Evolutionary conservation across 768 basidiomycete genomes (phyloP).

Genomic region (Paxillus involutus): DNA sequence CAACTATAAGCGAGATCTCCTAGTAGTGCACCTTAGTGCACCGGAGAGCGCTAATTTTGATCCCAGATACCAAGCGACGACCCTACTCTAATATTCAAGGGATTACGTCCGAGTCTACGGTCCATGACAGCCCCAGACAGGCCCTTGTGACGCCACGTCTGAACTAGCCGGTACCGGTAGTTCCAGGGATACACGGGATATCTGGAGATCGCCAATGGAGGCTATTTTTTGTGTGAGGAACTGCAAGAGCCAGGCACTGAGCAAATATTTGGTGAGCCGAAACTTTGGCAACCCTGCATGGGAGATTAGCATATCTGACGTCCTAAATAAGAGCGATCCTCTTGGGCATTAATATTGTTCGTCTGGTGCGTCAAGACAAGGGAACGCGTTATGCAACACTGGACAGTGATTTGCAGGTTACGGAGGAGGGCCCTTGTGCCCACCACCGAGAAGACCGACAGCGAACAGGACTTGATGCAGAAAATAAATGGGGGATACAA

Average conservation of each 20-base stretch:
- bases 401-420: too few relatives aligned
- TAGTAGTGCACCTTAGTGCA: background rate
- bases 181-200: background rate
- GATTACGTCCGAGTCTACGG: background rate
- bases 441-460: conserved; percentile 12
- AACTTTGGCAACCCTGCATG: conserved; percentile 10
- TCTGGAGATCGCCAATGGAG: background rate
- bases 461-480: conserved; percentile 3
- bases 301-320: conserved; percentile 3
- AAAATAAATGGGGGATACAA: conserved; percentile 12
- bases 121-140: too few relatives aligned
- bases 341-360: conserved; percentile 1
- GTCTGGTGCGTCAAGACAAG: background rate
- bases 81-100: conserved; percentile 1
- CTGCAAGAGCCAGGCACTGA: background rate
- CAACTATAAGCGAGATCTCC: background rate
- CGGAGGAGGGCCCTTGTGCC: too few relatives aligned
- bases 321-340: background rate
- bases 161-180: too few relatives aligned
- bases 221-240: background rate
- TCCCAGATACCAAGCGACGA: conserved; percentile 6
- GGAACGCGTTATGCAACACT: too few relatives aligned
- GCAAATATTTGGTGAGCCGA: conserved; percentile 7
- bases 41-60: conserved; percentile 2
- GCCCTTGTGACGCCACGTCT: too few relatives aligned